Evolutionary conservation across 176 grass and related monocot species (phyloP).

Genomic region (Eleusine indica): DNA sequence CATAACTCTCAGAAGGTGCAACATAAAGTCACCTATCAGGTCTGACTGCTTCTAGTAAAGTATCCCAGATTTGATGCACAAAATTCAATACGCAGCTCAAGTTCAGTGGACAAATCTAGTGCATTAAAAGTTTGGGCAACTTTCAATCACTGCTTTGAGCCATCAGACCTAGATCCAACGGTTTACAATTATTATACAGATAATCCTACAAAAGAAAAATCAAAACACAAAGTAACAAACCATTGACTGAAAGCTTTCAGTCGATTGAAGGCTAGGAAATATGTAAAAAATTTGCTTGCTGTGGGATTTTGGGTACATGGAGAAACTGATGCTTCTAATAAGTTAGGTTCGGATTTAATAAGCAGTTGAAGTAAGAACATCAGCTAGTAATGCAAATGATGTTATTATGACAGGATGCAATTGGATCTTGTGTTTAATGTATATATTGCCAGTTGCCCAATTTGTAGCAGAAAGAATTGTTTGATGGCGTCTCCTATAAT

Average conservation of each 20-base stretch:
- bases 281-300: background rate
- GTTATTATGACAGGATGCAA: background rate
- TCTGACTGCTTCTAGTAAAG: background rate
- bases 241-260: no score
- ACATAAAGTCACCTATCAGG: background rate
- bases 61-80: background rate
- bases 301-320: background rate
- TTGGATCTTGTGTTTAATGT: background rate
- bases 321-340: background rate
- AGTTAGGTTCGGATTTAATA: background rate
- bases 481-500: background rate
- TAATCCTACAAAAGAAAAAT: no score
- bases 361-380: constrained; percentile 8
- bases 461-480: background rate
- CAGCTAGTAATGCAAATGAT: background rate
- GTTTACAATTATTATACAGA: no score
- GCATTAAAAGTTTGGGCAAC: no score
- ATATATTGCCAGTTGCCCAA: background rate
- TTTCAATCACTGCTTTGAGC: no score
- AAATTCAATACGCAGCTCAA: background rate
- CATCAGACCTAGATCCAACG: no score
- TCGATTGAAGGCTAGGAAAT: no score
- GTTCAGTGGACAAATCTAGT: background rate
- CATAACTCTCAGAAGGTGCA: background rate
- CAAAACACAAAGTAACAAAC: no score